Base-by-base conservation (phyloP, 108 stramenopile species). In the Stephanodiscus triporus region DNA sequence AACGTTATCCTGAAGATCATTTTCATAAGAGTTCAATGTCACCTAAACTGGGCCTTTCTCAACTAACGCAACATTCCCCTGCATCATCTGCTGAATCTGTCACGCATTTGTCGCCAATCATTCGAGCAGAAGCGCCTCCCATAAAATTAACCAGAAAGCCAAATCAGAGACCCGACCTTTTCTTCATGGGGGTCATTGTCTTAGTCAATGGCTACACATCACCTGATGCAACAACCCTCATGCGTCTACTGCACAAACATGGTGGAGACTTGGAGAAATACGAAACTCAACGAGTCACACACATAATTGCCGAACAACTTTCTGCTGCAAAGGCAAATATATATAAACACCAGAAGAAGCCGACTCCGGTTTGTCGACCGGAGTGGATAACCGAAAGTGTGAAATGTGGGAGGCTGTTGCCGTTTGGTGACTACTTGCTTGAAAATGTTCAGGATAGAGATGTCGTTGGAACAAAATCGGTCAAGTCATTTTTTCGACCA, bases 211-310 rank as follows among this genome's bases (percentile, higher is more conserved):
- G 93, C 23, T 86, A 91, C 69, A 91, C 90, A 7, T 36, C 76
- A 63, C 93, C 93, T 17, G 90, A 89, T 68, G 68, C 82, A 26
- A 86, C 86, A 62, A 89, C 89, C 8, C 50, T 94, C 38, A 85
- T 85, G 62, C 84, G 93, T 0, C 45, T 94, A 49, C 62, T 94
- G 23, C 93, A 91, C 45, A 85, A 81, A 42, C 86, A 91, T 66
- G 90, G 90, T 13, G 93, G 93, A 9, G 90, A 91, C 26, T 60
- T 89, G 34, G 93, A 94, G 74, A 88, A 86, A 26, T 94, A 94
- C 66, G 93, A 94, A 86, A 94, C 93, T 6, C 49, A 49, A 19
- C 80, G 89, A 42, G 85, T 94, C 4, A 94, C 93, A 1, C 93
- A 94, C 60, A 87, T 94, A 9, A 85, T 94, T 66, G 90, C 93